Base-by-base conservation (phyloP, 257 asterid species). In the Lavandula angustifolia region DNA sequence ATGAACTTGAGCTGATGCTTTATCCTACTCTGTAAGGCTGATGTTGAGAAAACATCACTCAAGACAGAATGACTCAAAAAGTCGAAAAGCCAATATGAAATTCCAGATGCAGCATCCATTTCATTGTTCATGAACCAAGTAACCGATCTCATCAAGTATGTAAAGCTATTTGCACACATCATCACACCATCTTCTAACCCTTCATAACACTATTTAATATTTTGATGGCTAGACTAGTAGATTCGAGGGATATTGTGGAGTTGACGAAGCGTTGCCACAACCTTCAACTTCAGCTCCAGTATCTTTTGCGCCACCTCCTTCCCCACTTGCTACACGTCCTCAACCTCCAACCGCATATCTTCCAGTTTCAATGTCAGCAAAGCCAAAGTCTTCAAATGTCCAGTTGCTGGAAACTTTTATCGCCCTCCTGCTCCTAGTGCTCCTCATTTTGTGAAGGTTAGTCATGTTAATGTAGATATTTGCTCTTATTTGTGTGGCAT, bases 341-440 rank as follows among this genome's bases (percentile, higher is more conserved):
- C 82, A 67, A 38, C 51, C 53, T 73, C 74, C 81, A 68, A 70
- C n/a, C n/a, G n/a, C 81, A 18, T 44, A 33, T 63, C 75, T 51
- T 22, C 77, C 81, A 12, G 73, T 78, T 64, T 71, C 75, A 10
- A 71, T 80, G 3, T 84, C 85, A 27, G 37, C 78, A 51, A 79
- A 69, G 65, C 82, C 85, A 18, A 81, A 81, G 67, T 83, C 88
- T 69, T 86, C 62, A 86, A 83, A 65, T 81, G 82, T 51, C 94
- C 94, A 29, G 81, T 83, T 88, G 83, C 94, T 6, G 94, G 94
- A 68, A 86, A 66, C 59, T 81, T 86, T 66, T 83, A 83, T 51
- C 83, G 86, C 13, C 61, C 85, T 59, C 80, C 94, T 46, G 94
- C 85, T 57, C 91, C 94, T 42, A 85, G 86, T 27, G 82, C 79